Percentiles rank a stretch among this genome's conserved stretches.
These are phyloP conservation scores for Isabelozyma heimii DNA, from an alignment of 805 yeast genomes.

Conservation along the genomic window DNA sequence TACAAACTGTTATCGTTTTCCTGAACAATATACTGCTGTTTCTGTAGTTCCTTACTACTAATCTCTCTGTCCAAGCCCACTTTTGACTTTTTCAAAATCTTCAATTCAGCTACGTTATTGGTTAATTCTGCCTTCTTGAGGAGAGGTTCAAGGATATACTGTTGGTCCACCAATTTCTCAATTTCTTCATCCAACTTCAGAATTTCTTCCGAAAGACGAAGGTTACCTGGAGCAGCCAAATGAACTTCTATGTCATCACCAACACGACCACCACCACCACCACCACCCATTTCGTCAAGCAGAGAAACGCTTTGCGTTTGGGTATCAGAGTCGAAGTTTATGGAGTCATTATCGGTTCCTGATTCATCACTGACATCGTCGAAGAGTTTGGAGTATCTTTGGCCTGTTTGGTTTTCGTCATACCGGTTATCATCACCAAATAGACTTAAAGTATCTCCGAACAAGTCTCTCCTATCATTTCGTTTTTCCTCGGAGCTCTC, in stretches of 20 bases:
- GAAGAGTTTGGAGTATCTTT: constrained; percentile 27
- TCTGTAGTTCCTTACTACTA: constrained; percentile 67
- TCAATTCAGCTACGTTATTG: constrained; percentile 66
- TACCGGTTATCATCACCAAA: constrained; percentile 21
- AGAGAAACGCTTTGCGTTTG: constrained; percentile 12
- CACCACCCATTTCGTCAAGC: constrained; percentile 3
- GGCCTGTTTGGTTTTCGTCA: neutral
- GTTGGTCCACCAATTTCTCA: constrained; percentile 57
- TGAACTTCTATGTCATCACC: constrained; percentile 33
- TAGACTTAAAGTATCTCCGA: constrained; percentile 27
- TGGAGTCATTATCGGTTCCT: constrained; percentile 31
- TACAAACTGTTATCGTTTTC: constrained; percentile 76
- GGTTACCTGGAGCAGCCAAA: constrained; percentile 67
- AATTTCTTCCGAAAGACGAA: constrained; percentile 67
- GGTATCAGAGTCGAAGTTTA: constrained; percentile 21
- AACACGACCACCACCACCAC: neutral
- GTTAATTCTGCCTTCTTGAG: constrained; percentile 81
- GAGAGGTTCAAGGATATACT: constrained; percentile 62
- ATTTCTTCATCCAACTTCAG: constrained; percentile 56
- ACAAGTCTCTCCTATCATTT: constrained; percentile 9
- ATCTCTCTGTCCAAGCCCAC: constrained; percentile 68
- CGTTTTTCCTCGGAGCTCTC: neutral
- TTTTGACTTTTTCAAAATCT: constrained; percentile 66
- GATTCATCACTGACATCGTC: constrained; percentile 34
- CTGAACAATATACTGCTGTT: constrained; percentile 79